phyloP scores from a whole-genome alignment of 306 rosid genomes.

The Vigna unguiculata region DNA sequence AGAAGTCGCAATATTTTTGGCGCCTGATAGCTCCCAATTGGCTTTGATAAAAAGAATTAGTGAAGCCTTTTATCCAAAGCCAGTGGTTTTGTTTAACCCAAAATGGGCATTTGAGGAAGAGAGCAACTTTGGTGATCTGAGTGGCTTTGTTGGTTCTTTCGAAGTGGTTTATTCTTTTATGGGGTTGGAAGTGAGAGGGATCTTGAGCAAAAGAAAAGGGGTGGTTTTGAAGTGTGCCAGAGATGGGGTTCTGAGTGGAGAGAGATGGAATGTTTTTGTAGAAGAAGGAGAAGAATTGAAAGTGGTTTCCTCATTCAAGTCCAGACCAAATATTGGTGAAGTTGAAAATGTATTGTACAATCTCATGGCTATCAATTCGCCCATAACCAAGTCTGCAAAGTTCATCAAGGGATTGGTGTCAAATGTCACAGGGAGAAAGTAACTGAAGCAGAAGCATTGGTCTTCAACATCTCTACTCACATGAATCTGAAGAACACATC shows the following conservation, averaged over 20 bases:
- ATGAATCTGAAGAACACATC: conserved; percentile 38
- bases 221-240: conserved; percentile 78
- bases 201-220: conserved; percentile 77
- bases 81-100: conserved; percentile 83
- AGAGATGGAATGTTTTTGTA: conserved; percentile 80
- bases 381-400: conserved; percentile 83
- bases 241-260: conserved; percentile 88
- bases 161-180: conserved; percentile 86
- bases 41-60: conserved; percentile 51
- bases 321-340: conserved; percentile 71
- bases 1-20: conserved; percentile 73
- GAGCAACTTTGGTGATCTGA: conserved; percentile 61
- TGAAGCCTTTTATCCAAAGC: conserved; percentile 74
- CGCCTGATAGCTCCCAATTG: conserved; percentile 66
- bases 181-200: conserved; percentile 88
- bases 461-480: conserved; percentile 35
- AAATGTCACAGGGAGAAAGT: conserved; percentile 81
- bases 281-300: conserved; percentile 82
- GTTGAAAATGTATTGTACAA: conserved; percentile 91
- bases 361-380: conserved; percentile 89
- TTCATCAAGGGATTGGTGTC: conserved; percentile 85
- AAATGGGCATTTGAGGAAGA: conserved; percentile 88
- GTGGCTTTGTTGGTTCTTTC: conserved; percentile 74
- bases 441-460: conserved; percentile 40
- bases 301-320: conserved; percentile 65